Base-by-base conservation (phyloP, 352 stramenopile genomes). In the Phytophthora hybrid region DNA sequence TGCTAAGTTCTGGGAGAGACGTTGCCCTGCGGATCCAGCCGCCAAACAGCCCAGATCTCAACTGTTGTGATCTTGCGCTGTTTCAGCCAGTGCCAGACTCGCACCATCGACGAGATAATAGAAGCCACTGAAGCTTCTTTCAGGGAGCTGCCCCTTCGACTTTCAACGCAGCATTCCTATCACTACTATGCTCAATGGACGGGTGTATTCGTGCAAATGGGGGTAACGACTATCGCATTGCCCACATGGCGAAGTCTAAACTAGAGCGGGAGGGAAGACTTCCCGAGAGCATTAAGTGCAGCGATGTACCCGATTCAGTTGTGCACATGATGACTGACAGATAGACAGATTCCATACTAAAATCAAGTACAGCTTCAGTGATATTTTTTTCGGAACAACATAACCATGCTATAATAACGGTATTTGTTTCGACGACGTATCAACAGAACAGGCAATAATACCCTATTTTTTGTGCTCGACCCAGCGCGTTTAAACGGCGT, bases 221-320 rank as follows among this genome's bases (percentile, higher is more conserved):
- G 6, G 31, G 41, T 26, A 73, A 73, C 31, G 44, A 63, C 10
- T 67, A 54, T 31, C 26, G 51, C 7, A 23, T 44, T 14, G 21
- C n/a, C 1, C 66, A 67, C 66, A 63, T 73, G 66, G 16, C 4
- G 6, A 68, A 73, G 41, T 39, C 41, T 21, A 47, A 51, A 55
- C 64, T 39, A 7, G 55, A 64, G 41, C 55, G 49, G 64, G 64
- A 71, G 66, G 59, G 59, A 68, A 49, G 66, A 73, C 59, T 73
- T 63, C 66, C 52, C 58, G 21, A 39, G 34, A 54, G 61, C 47
- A 59, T 66, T 14, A 54, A 63, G 39, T 55, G 14, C 39, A 55
- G 18, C 10, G 10, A 54, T 26, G 23, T 46, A n/a, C 26, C 23
- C 37, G 57, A 63, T 21, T 44, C 57, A 21, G 44, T 63, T 44